Evolutionary conservation across 192 early-diverging fungal genomes (phyloP).

Genomic region (Phlyctochytrium planicorne): DNA sequence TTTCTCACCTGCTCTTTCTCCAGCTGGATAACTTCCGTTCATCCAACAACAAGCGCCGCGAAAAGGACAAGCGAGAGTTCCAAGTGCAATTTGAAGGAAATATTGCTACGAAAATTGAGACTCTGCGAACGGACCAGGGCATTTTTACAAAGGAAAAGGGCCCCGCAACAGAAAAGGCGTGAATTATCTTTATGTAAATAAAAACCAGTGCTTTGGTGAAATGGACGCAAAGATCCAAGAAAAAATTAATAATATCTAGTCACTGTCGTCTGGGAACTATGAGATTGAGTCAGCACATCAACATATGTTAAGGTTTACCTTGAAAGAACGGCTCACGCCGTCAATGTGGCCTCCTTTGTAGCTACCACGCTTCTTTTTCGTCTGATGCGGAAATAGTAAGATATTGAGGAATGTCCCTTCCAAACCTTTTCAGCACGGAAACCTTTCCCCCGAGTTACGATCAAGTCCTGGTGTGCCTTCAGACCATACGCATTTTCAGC

Average conservation of each 20-base stretch:
- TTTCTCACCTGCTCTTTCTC: not conserved
- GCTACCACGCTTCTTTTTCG: constrained; percentile 85
- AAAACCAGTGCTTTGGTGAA: no score
- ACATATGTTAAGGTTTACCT: constrained; percentile 59
- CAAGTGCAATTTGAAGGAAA: constrained; percentile 23
- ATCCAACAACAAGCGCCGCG: constrained; percentile 12
- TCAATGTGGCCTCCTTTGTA: constrained; percentile 92
- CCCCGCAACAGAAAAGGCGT: not conserved
- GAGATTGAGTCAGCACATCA: not conserved
- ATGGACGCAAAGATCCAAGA: not conserved
- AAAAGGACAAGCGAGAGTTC: constrained; percentile 27
- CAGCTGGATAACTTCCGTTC: constrained; percentile 23
- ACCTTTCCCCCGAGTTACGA: constrained; percentile 83
- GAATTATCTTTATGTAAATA: no score
- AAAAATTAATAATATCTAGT: not conserved
- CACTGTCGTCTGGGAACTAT: not conserved
- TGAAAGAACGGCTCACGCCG: constrained; percentile 82
- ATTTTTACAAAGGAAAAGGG: constrained; percentile 17
- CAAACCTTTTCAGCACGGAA: constrained; percentile 88
- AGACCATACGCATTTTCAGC: constrained; percentile 76
- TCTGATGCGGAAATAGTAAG: constrained; percentile 1
- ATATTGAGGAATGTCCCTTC: no score
- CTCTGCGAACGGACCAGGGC: constrained; percentile 6
- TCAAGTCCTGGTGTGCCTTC: constrained; percentile 90
- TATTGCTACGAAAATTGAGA: constrained; percentile 3